Base-by-base conservation (phyloP, 768 basidiomycete species). In the Russula earlei region DNA sequence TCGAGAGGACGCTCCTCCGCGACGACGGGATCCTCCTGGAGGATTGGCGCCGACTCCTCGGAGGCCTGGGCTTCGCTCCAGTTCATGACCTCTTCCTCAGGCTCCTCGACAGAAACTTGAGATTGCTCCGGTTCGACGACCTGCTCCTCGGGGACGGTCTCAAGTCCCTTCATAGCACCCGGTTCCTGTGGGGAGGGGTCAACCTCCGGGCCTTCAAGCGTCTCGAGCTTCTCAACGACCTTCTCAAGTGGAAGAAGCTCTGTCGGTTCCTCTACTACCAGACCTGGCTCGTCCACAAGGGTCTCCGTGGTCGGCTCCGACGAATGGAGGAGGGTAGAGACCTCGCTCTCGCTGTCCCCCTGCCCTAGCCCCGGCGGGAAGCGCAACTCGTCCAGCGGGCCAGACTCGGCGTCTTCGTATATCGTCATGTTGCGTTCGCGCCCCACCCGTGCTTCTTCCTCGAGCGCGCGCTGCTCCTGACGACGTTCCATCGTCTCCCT, bases 381-480 rank as follows among this genome's bases (percentile, higher is more conserved):
- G 42, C 51, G 59, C 29, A 58, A 29, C 34, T 52, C 59, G 29
- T 48, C 47, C 15, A 55, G 29, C 5, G 43, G 38, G 22, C 56
- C 59, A 7, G 46, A 10, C 52, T 59, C 51, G 2, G 46, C 51
- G 15, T 52, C 56, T 40, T 52, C 50, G 22, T 58, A 59, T 37
- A 50, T 44, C 29, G 56, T 52, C 57, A 49, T 56, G 42, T 58
- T 56, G 11, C 59, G 59, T 25, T 52, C 51, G 2, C 49, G 50
- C 14, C 29, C 41, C n/a, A 22, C 51, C 7, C 29, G 34, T 3
- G 38, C 42, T 42, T 49, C 50, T 31, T 60, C 59, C 22, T 50
- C 59, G 11, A 34, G n/a, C 7, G 29, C 41, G 19, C 25, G 50
- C 36, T 44, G 59, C 48, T 59, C 49, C 6, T 44, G 50, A 17